These are phyloP conservation scores for Diaporthe sp. DNA, from an alignment of 2,329 filamentous ascomycete species.

Conservation along the genomic window DNA sequence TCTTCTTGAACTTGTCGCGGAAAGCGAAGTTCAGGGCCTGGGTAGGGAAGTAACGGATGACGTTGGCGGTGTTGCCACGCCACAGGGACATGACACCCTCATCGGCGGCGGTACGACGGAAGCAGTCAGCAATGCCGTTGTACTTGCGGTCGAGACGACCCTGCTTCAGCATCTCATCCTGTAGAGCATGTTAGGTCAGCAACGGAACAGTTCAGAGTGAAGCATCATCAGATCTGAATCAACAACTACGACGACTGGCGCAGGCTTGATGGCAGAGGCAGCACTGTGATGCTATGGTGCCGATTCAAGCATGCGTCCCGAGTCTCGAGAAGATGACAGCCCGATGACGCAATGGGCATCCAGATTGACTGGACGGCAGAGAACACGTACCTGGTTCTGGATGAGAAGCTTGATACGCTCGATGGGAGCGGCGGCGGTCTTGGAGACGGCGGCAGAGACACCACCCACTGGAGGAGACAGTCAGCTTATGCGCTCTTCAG, in stretches of 20 bases:
- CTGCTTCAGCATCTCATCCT: conserved; percentile 99
- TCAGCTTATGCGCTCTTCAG: conserved; percentile 37
- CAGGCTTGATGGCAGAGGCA: background rate
- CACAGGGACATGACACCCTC: conserved; percentile 97
- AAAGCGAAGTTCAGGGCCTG: conserved; percentile 99
- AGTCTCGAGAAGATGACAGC: background rate
- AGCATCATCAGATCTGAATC: background rate
- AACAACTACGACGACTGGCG: background rate
- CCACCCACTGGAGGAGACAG: conserved; percentile 84
- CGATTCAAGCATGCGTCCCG: background rate
- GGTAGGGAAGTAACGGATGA: conserved; percentile 99
- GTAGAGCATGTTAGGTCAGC: conserved; percentile 51
- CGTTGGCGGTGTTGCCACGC: conserved; percentile 99
- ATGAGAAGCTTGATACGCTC: conserved; percentile 99
- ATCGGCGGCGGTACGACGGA: conserved; percentile 87
- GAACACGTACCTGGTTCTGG: conserved; percentile 93
- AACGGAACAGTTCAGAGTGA: background rate
- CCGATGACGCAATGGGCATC: background rate
- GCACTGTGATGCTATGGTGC: background rate
- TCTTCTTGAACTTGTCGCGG: conserved; percentile 99
- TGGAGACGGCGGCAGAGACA: conserved; percentile 99
- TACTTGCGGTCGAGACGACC: conserved; percentile 99
- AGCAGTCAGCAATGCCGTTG: conserved; percentile 94
- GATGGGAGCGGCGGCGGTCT: conserved; percentile 99
- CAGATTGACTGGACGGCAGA: background rate